A percentile compares a stretch with the other conserved stretches of the same genome.
Conservation (phyloP, 805 yeast species). For the Metschnikowia aberdeeniae region DNA sequence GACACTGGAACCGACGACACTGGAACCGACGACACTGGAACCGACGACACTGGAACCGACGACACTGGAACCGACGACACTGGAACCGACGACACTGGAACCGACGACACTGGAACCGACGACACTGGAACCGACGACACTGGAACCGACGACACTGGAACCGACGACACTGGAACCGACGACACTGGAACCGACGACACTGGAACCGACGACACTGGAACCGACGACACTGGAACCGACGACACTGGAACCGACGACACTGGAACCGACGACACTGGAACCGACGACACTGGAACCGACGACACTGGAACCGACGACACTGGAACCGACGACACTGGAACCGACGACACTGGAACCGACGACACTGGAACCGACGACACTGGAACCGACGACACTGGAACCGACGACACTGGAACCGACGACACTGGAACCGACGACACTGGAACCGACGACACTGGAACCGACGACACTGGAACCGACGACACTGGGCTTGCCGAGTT, state of each 20-base stretch:
- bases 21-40: neutral
- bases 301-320: neutral
- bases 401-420: neutral
- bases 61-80: neutral
- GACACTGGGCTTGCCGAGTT: neutral
- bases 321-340: constrained; percentile 1
- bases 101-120: neutral
- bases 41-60: neutral
- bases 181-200: too few relatives aligned
- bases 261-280: neutral
- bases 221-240: too few relatives aligned
- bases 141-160: too few relatives aligned
- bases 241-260: too few relatives aligned
- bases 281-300: neutral
- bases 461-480: too few relatives aligned
- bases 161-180: too few relatives aligned
- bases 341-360: neutral
- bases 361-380: neutral
- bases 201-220: too few relatives aligned
- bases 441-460: neutral
- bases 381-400: neutral
- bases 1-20: neutral
- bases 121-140: too few relatives aligned
- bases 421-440: neutral
- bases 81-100: neutral